Evolutionary conservation across 2,329 filamentous ascomycete species (phyloP).

Genomic region (Penicillium glabrum): DNA sequence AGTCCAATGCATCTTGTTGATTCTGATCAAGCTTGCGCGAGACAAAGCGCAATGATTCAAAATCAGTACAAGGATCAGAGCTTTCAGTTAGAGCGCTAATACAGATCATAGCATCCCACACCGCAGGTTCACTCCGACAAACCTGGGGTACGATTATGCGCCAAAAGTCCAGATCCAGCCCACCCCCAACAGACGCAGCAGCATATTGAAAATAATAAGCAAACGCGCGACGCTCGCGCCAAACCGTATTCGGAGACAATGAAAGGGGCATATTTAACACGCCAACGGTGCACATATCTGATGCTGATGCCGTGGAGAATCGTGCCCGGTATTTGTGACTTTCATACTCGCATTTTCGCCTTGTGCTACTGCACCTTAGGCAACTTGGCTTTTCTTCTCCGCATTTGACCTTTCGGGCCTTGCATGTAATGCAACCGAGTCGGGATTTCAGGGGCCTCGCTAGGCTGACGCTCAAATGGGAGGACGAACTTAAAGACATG

Average conservation of each 20-base stretch:
- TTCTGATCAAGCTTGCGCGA: slow-evolving; percentile 10
- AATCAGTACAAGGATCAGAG: slow-evolving; percentile 18
- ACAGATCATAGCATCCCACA: slow-evolving; percentile 41
- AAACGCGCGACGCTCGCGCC: slow-evolving; percentile 39
- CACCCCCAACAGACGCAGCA: slow-evolving; percentile 32
- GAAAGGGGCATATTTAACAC: slow-evolving; percentile 16
- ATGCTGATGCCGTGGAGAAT: background rate
- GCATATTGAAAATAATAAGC: slow-evolving; percentile 37
- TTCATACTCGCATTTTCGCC: slow-evolving; percentile 35
- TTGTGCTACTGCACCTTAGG: slow-evolving; percentile 30
- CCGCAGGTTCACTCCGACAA: slow-evolving; percentile 35
- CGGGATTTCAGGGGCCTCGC: slow-evolving; percentile 17
- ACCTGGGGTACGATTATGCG: slow-evolving; percentile 35
- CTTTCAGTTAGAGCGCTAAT: slow-evolving; percentile 38
- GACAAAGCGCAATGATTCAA: background rate
- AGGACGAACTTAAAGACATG: background rate
- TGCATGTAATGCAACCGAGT: slow-evolving; percentile 34
- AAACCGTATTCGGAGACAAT: slow-evolving; percentile 23
- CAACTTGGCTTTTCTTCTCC: slow-evolving; percentile 36
- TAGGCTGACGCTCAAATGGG: background rate
- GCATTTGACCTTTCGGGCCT: slow-evolving; percentile 36
- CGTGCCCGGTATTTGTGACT: background rate
- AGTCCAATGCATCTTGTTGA: slow-evolving; percentile 28
- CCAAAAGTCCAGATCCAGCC: slow-evolving; percentile 39
- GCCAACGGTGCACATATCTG: background rate